A percentile compares a stretch with the other conserved stretches of the same genome.
These are phyloP conservation scores for Metschnikowia matae DNA, from an alignment of 805 yeast species.

Conservation along the genomic window DNA sequence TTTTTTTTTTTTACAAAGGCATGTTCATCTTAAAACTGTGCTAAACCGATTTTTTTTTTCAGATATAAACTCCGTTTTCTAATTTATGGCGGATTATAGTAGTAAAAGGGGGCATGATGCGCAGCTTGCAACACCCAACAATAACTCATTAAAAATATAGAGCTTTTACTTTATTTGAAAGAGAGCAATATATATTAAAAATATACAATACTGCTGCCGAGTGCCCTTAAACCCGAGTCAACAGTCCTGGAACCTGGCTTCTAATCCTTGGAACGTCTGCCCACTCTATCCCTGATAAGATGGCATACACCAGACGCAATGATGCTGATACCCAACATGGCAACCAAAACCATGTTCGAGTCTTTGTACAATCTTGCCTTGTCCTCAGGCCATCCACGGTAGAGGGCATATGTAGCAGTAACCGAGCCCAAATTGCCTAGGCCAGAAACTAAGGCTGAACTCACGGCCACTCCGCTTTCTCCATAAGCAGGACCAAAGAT, in stretches of 20 bases:
- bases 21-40: too few relatives aligned
- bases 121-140: background rate
- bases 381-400: conserved; percentile 85
- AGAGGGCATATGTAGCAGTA: conserved; percentile 79
- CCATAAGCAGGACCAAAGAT: conserved; percentile 69
- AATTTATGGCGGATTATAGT: background rate
- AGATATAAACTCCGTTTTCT: background rate
- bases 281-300: conserved; percentile 29
- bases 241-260: background rate
- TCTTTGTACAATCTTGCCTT: conserved; percentile 53
- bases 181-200: too few relatives aligned
- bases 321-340: conserved; percentile 72
- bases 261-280: conserved; percentile 2
- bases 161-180: background rate
- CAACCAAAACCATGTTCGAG: conserved; percentile 80
- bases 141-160: background rate
- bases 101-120: background rate
- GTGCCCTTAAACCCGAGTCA: background rate
- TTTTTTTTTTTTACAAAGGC: background rate
- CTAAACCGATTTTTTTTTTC: too few relatives aligned
- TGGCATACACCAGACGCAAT: conserved; percentile 38
- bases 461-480: conserved; percentile 79
- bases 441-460: conserved; percentile 80
- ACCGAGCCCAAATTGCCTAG: conserved; percentile 86
- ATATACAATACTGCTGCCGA: background rate